phyloP scores from a whole-genome alignment of 441 rosid species.

The Populus hybrid region DNA sequence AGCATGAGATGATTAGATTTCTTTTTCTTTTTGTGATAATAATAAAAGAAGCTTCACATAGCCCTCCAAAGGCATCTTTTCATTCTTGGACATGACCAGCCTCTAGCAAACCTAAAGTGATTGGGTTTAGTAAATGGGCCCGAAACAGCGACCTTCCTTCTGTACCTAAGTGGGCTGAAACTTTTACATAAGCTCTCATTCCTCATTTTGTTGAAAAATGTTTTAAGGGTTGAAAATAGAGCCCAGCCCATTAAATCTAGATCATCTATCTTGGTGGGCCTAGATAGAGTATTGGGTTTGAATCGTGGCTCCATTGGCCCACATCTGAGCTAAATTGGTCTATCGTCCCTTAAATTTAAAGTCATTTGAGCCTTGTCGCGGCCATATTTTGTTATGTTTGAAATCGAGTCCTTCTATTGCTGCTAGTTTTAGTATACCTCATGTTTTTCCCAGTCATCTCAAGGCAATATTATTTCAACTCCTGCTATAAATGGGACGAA shows the following conservation, averaged over 20 bases:
- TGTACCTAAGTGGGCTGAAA: not conserved
- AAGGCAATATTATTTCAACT: slow-evolving; percentile 43
- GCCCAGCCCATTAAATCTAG: not conserved
- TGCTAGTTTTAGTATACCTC: not conserved
- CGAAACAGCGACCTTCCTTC: not conserved
- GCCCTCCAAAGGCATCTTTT: not conserved
- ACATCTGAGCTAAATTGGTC: not conserved
- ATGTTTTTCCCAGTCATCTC: not conserved
- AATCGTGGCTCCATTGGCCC: not conserved
- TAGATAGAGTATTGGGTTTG: not conserved
- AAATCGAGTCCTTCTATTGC: not conserved
- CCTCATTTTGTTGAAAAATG: not conserved
- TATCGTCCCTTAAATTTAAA: not conserved
- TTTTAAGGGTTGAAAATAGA: not conserved
- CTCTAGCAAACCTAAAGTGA: not conserved
- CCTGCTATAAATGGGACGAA: slow-evolving; percentile 71
- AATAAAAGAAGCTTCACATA: not conserved
- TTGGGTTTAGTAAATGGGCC: not conserved
- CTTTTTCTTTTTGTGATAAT: not conserved
- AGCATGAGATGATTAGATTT: not conserved
- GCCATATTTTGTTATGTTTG: not conserved
- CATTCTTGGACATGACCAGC: not conserved
- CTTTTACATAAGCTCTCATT: no score
- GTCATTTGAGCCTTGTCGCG: not conserved
- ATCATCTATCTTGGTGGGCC: not conserved